Base-by-base conservation (phyloP, 2,329 filamentous ascomycete genomes). In the Colletotrichum sidae region DNA sequence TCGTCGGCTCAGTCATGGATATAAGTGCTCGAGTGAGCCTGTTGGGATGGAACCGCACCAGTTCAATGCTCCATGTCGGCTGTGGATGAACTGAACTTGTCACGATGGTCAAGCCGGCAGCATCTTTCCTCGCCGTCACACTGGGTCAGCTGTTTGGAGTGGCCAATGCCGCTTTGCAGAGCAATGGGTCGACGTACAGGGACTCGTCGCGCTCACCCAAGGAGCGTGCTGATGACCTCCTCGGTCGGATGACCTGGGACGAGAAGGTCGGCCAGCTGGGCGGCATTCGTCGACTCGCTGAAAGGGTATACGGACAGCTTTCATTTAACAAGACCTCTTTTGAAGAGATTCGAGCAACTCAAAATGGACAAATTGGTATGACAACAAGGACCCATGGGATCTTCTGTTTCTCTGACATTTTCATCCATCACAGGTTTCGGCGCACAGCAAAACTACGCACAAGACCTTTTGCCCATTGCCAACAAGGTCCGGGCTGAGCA, bases 371-470 rank as follows among this genome's bases (percentile, higher is more conserved):
- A 25, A 62, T 62, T 9, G 63, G 63, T 62, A 54, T 9, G 41
- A 11, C 15, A 3, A 11, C 44, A 7, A 6, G 12, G 39, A 5
- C 4, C 4, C 25, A 1, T 25, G 25, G 25, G 25, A 25, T 25
- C 25, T 5, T 25, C 25, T 4, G 25, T 5, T 5, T 25, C 4
- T 25, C 25, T 17, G 2, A 58, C 6, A 11, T 12, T 17, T 9
- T 9, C 5, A 1, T n/a, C 60, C 15, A 17, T 11, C 6, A n/a
- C 15, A 75, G 72, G 72, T 2, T 72, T 72, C 45, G 74, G 74
- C 8, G 59, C 69, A 2, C 72, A 73, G 51, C 70, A 71, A 15
- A 76, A 76, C 37, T 73, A 72, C 55, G 71, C 72, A 1, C 46
- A 72, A 34, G 70, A 74, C 49, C 69, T 72, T 5, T 37, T 76